These are phyloP conservation scores for Sergeia podlipaevii DNA, from an alignment of 208 protist species.

Conservation along the genomic window DNA sequence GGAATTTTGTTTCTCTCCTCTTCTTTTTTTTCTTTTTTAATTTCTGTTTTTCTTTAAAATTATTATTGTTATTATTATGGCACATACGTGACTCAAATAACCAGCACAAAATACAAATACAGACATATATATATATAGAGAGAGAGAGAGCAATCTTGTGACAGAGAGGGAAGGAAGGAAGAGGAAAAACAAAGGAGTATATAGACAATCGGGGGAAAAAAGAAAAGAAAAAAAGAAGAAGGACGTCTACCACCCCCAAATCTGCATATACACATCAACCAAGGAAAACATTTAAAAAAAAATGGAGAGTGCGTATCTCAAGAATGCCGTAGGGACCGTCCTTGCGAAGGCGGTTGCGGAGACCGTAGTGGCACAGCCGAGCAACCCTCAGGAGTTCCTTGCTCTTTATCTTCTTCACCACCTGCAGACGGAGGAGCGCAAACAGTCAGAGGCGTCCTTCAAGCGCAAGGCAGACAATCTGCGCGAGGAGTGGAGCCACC, in stretches of 20 bases:
- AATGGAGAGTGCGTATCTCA: conserved; percentile 88
- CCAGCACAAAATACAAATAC: too few species aligned
- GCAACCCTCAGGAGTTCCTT: conserved; percentile 90
- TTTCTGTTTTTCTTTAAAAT: too few species aligned
- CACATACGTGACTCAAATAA: too few species aligned
- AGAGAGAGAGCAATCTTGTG: too few species aligned
- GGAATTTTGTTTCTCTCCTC: too few species aligned
- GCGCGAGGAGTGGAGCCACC: conserved; percentile 48
- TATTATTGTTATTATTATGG: too few species aligned
- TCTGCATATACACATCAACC: background rate
- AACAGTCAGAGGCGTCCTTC: conserved; percentile 15
- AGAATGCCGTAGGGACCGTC: conserved; percentile 70
- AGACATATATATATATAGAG: too few species aligned
- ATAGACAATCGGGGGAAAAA: background rate
- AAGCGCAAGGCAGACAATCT: conserved; percentile 38
- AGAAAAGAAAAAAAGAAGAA: conserved; percentile 8
- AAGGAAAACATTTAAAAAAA: background rate
- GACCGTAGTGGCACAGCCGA: conserved; percentile 80
- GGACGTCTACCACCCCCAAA: background rate
- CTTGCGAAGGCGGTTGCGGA: conserved; percentile 89
- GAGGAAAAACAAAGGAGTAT: background rate
- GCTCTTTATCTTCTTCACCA: conserved; percentile 85
- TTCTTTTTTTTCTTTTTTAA: too few species aligned
- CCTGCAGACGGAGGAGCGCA: conserved; percentile 72
- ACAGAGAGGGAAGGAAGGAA: too few species aligned